Conservation (phyloP, 352 stramenopile species). For the Phytopythium mirpurense region DNA sequence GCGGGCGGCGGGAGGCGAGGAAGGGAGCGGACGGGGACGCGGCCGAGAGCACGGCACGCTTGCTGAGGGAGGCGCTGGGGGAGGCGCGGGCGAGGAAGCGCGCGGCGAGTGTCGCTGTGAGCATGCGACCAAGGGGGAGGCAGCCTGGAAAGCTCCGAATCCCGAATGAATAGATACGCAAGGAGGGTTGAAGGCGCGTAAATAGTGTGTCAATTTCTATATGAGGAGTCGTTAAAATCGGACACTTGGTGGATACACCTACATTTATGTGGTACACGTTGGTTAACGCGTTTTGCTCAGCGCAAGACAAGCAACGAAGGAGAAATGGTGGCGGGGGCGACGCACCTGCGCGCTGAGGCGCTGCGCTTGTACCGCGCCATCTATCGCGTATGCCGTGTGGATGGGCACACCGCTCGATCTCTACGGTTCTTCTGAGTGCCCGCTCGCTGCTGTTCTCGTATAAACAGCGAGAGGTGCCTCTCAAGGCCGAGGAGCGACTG, state of each 20-base stretch:
- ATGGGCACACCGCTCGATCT: neutral
- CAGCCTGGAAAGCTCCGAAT: too few relatives aligned
- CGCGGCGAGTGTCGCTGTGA: neutral
- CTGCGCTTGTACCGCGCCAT: constrained; percentile 69
- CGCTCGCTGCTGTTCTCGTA: too few relatives aligned
- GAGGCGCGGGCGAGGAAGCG: constrained; percentile 11
- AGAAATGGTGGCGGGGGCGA: neutral
- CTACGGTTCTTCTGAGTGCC: neutral
- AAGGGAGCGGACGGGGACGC: neutral
- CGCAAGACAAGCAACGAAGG: constrained; percentile 4
- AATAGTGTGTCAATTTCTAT: too few relatives aligned
- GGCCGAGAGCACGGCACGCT: neutral
- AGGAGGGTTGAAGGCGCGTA: neutral
- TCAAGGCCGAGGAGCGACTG: neutral
- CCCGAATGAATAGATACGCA: neutral
- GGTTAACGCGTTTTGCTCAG: neutral
- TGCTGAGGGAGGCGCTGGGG: constrained; percentile 8
- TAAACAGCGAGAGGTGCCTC: neutral
- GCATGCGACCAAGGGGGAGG: constrained; percentile 3
- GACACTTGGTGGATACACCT: too few relatives aligned
- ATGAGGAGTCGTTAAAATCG: too few relatives aligned
- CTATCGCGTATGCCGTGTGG: constrained; percentile 43
- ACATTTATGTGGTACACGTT: neutral
- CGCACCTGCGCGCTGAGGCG: constrained; percentile 24
- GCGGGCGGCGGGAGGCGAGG: neutral